Evolutionary conservation across 345 rosid species (phyloP), one percentile per base, ranked within the genome.

Genomic region (Hirschfeldia incana): DNA sequence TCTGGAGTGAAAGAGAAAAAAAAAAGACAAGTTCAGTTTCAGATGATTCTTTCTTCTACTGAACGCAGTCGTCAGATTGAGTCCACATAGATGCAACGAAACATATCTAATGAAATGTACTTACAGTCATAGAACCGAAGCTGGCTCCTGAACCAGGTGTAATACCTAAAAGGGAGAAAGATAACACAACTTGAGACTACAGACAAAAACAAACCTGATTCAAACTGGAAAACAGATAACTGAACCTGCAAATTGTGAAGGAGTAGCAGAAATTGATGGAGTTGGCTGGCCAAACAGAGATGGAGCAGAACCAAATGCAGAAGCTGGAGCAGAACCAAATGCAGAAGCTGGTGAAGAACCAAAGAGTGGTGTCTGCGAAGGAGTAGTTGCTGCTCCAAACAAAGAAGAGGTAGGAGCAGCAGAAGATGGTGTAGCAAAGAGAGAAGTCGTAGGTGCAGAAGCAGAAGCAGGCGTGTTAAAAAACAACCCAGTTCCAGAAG

Each of bases 121-220:
- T 90, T 82, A 95, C 99, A 8, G 92, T 79, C 75, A 84, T 65
- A 74, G 89, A 75, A 72, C 97, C 96, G 53, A 95, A 91, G 91
- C 99, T 95, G 80, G 98, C 86, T 30, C 96, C 97, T 33, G 97
- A 90, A 16, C 86, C 89, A 2, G 87, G 81, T 76, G 90, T 85
- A 76, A 86, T 70, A 76, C 91, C 98, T 93, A 84, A 44, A 15
- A 55, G 75, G 75, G 34, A 36, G 55, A 63, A 78, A 68, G 39
- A 60, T 11, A 55, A 55, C 3, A 65, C 13, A 71, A 59, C 30
- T 28, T 51, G 8, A 80, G 67, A 68, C 26, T 71, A 60, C 15
- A 49, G 15, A 63, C 26, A 15, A 60, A 39, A 66, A 30, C 29
- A 62, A 49, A 64, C 60, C 5, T 68, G 32, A 74, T 69, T 46